Base-by-base conservation (phyloP, 257 asterid species). In the Penstemon newberryi region DNA sequence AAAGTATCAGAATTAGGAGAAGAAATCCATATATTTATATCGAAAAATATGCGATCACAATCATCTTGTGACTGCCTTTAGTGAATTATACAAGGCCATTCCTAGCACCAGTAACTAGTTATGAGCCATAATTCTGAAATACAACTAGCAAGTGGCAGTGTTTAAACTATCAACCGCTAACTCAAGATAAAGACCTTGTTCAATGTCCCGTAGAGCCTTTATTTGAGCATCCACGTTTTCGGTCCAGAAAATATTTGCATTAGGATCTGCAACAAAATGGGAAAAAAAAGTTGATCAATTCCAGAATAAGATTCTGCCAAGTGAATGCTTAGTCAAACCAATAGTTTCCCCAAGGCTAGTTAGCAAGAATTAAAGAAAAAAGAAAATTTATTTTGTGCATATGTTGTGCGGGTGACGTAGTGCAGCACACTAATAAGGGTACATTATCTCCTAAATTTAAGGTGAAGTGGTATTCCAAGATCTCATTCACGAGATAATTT, bases 121-220 rank as follows among this genome's bases (percentile, higher is more conserved):
- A 72, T 65, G 41, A n/a, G 46, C 54, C 60, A 52, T 42, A 39
- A 60, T 60, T n/a, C n/a, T 51, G 47, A 50, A 49, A 11, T 64
- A 33, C 6, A 46, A 46, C 0, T 8, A 46, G 5, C 1, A 1
- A 55, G 51, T n/a, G 46, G 18, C 11, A 69, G 33, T 56, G 50
- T 4, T 45, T 7, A 50, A 66, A 56, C 65, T 52, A 40, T 42
- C 50, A 63, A 55, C 38, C 65, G 63, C 52, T 38, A 49, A 33
- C 61, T 64, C 36, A 52, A 74, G 69, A 66, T 70, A 53, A 19
- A 38, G 52, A 90, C 97, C 96, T 89, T 77, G 66, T 82, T 85
- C 86, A 64, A 89, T 89, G 67, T 85, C 93, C 33, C 89, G 85
- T 63, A 89, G 93, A 71, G 93, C 93, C 79, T 79, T 80, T 57